Evolutionary conservation across 148 eudicot genomes (phyloP).

Genomic region (Vaccinium myrtillus): DNA sequence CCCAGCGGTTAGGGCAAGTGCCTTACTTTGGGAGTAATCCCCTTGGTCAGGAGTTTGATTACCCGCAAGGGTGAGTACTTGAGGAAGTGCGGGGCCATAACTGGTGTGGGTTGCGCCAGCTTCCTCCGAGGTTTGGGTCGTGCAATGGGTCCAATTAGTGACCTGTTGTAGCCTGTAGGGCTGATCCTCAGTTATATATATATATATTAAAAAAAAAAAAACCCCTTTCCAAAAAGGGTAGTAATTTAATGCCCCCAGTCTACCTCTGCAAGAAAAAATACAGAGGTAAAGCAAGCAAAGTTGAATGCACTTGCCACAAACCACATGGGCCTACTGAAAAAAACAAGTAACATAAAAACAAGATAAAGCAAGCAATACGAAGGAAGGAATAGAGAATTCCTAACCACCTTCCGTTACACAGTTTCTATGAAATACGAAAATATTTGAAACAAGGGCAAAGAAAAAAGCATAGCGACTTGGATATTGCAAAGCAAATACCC

Average conservation of each 20-base stretch:
- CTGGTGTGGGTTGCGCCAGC: no score
- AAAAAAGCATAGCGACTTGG: neutral
- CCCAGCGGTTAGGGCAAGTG: no score
- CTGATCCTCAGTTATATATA: no score
- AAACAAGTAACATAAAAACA: neutral
- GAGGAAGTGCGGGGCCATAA: no score
- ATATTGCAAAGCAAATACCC: neutral
- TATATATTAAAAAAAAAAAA: no score
- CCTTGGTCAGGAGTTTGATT: no score
- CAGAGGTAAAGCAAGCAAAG: slow-evolving; percentile 5
- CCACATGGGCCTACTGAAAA: neutral
- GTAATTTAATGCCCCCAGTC: neutral
- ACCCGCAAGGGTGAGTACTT: no score
- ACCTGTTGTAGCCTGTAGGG: no score
- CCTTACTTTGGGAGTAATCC: no score
- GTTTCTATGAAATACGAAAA: neutral
- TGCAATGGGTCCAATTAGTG: no score
- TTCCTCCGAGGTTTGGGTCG: no score
- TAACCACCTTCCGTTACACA: neutral
- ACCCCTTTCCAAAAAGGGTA: neutral
- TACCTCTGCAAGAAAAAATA: neutral
- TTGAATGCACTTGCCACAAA: neutral
- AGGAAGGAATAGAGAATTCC: neutral
- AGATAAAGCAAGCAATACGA: neutral
- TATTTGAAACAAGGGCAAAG: neutral